A percentile compares a stretch with the other conserved stretches of the same genome.
Evolutionary conservation across 2,329 filamentous ascomycete genomes (phyloP).

Genomic region (Talaromyces sp.): DNA sequence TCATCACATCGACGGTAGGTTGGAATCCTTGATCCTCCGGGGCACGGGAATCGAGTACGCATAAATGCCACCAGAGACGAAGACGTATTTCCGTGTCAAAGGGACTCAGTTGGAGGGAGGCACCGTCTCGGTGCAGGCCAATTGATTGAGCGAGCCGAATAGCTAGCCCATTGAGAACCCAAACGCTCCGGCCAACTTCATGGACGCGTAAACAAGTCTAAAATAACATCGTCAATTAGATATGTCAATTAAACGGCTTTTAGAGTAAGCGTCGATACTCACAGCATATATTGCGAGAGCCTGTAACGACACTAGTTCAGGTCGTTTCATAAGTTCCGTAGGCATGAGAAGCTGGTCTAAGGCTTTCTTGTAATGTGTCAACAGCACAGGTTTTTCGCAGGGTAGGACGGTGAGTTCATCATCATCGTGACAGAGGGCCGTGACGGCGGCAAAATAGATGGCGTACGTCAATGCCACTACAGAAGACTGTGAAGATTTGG

Average conservation of each 20-base stretch:
- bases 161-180: conserved; percentile 58
- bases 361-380: conserved; percentile 19
- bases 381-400: conserved; percentile 9
- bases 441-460: conserved; percentile 58
- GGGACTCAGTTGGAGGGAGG: conserved; percentile 51
- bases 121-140: conserved; percentile 60
- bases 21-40: conserved; percentile 62
- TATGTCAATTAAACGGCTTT: neutral
- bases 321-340: conserved; percentile 23
- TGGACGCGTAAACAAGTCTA: conserved; percentile 56
- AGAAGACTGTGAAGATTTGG: conserved; percentile 32
- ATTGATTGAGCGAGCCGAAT: conserved; percentile 61
- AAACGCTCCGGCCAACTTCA: conserved; percentile 46
- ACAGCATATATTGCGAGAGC: conserved; percentile 26
- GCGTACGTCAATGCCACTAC: conserved; percentile 52
- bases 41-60: conserved; percentile 50
- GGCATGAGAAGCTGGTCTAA: conserved; percentile 21
- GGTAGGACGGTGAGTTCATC: conserved; percentile 25
- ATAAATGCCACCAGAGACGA: conserved; percentile 60
- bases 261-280: conserved; percentile 24
- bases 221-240: conserved; percentile 50
- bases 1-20: conserved; percentile 58
- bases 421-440: conserved; percentile 33
- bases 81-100: conserved; percentile 62
- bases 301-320: conserved; percentile 22